Base-by-base conservation (phyloP, 805 yeast genomes). In the Saccharomycopsis oosterbeekiorum region DNA sequence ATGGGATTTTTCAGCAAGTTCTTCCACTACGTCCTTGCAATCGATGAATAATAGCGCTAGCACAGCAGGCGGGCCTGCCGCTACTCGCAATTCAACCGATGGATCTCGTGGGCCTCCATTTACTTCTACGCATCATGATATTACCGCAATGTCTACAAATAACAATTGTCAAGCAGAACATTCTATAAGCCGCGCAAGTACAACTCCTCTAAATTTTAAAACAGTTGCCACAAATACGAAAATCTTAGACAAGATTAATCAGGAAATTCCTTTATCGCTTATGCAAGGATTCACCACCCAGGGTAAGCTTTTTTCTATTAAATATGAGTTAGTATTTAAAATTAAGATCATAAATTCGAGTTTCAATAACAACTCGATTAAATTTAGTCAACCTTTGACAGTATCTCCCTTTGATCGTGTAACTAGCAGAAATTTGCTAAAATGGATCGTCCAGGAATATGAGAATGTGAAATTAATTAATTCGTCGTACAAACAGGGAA, bases 371-470 rank as follows among this genome's bases (percentile, higher is more conserved):
- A 81, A 80, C 65, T 82, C 80, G 61, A 71, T 83, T 47, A 80
- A 77, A 54, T 68, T 81, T 11, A 69, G 73, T 15, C 75, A 82
- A 24, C 87, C 86, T 1, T 70, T 85, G 4, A 80, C 80, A 0
- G 75, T 85, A 0, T 74, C 84, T 34, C 84, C 85, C 1, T 83
- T 78, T 73, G 78, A 82, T 65, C 69, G 79, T 42, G 65, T 70
- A 1, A 76, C 80, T 65, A 73, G 84, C 51, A 77, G 75, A 40
- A 77, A 82, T 61, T 68, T 84, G 12, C 74, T 84, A 60, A 76
- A 75, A 62, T 78, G 86, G 79, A 81, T 84, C 17, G 65, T 76
- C 62, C 74, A 76, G 57, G 86, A 84, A 68, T 80, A 81, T 59
- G 80, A 78, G 43, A 62, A 73, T 26, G 81, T 86, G 1, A 70